A percentile compares a stretch with the other conserved stretches of the same genome.
These are phyloP conservation scores for Phytophthora citrophthora DNA, from an alignment of 352 stramenopile genomes.

Conservation along the genomic window DNA sequence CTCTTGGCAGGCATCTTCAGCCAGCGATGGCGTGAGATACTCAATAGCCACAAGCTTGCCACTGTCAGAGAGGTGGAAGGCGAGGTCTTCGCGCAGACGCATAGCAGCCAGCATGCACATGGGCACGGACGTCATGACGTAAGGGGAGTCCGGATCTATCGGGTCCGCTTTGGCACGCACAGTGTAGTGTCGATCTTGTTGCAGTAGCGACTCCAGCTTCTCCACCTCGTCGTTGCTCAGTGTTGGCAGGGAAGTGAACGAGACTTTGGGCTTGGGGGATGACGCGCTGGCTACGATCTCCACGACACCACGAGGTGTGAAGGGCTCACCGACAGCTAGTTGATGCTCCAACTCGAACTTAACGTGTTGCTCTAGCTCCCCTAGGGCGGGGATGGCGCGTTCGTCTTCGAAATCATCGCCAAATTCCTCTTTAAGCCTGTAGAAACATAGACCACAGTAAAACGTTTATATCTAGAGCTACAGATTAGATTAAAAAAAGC, in stretches of 20 bases:
- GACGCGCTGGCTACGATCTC: constrained; percentile 64
- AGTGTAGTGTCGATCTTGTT: constrained; percentile 63
- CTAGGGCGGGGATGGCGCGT: constrained; percentile 24
- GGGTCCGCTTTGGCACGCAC: constrained; percentile 74
- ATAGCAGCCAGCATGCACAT: constrained; percentile 82
- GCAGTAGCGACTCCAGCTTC: constrained; percentile 56
- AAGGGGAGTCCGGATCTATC: constrained; percentile 59
- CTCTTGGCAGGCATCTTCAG: constrained; percentile 43
- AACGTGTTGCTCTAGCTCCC: constrained; percentile 52
- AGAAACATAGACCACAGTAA: not conserved
- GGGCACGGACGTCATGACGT: constrained; percentile 78
- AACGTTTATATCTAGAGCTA: constrained; percentile 11
- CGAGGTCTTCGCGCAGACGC: constrained; percentile 79
- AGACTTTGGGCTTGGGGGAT: constrained; percentile 65
- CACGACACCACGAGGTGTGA: constrained; percentile 59
- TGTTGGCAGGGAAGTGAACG: constrained; percentile 56
- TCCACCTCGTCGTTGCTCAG: constrained; percentile 53
- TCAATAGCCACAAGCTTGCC: constrained; percentile 84
- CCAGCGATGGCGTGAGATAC: constrained; percentile 74
- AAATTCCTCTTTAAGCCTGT: constrained; percentile 73
- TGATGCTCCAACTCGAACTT: constrained; percentile 76
- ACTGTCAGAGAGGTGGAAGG: constrained; percentile 82
- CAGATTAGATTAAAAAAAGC: constrained; percentile 1
- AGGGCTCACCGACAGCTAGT: constrained; percentile 35
- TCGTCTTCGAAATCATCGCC: constrained; percentile 71